A percentile compares a stretch with the other conserved stretches of the same genome.
phyloP scores from a whole-genome alignment of 2,329 filamentous ascomycete genomes.

The Lachnellula hyalina region DNA sequence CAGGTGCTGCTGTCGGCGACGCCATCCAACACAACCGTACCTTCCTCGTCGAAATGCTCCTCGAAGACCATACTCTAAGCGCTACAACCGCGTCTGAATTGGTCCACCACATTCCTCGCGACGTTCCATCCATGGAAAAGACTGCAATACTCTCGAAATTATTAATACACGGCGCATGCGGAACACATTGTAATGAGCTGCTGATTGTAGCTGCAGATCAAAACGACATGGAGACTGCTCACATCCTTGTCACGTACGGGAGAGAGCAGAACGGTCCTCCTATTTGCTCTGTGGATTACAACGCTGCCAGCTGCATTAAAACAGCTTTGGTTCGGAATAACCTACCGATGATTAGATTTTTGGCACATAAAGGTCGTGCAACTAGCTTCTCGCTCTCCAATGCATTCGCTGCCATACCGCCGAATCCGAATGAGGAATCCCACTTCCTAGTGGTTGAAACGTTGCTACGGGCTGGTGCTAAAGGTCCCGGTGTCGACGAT shows the following conservation, averaged over 20 bases:
- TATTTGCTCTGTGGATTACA: conserved; percentile 23
- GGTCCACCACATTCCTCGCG: conserved; percentile 6
- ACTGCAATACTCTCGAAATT: conserved; percentile 15
- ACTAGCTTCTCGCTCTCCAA: conserved; percentile 13
- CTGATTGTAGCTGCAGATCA: conserved; percentile 20
- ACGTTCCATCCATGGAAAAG: conserved; percentile 2
- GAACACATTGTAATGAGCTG: conserved; percentile 18
- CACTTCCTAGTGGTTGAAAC: conserved; percentile 10
- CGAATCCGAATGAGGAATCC: conserved; percentile 2
- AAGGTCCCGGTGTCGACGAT: conserved; percentile 12
- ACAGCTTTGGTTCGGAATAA: conserved; percentile 14
- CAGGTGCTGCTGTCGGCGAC: conserved; percentile 32
- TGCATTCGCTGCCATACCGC: conserved; percentile 11
- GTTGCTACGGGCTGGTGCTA: conserved; percentile 12
- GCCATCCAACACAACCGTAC: conserved; percentile 20
- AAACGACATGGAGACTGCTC: conserved; percentile 20
- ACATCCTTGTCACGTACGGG: conserved; percentile 19
- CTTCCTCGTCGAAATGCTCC: conserved; percentile 11
- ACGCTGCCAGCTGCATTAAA: conserved; percentile 19
- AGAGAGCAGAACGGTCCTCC: conserved; percentile 3
- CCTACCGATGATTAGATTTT: conserved; percentile 10
- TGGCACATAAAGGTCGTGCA: conserved; percentile 11
- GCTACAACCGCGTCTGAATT: conserved; percentile 15
- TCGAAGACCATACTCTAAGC: conserved; percentile 10
- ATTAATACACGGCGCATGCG: conserved; percentile 18